Evolutionary conservation across 2,329 filamentous ascomycete genomes (phyloP).

Genomic region (Aspergillus sp.): DNA sequence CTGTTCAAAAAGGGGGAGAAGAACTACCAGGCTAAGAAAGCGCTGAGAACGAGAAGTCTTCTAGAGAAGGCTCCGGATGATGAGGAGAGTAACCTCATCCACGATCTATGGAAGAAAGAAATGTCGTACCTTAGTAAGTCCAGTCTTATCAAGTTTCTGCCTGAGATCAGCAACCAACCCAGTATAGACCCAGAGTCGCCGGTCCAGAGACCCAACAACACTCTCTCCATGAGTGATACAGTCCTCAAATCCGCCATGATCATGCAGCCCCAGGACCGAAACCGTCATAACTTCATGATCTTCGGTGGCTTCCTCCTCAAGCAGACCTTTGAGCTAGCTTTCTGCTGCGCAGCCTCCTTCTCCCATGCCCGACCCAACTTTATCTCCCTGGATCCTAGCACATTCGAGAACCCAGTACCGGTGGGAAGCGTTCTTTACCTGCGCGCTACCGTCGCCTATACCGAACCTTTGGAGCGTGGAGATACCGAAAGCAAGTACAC

Average conservation of each 20-base stretch:
- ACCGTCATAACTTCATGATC: slow-evolving; percentile 74
- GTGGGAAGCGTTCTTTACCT: slow-evolving; percentile 73
- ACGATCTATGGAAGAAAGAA: slow-evolving; percentile 71
- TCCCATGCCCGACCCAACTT: slow-evolving; percentile 69
- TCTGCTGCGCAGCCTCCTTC: slow-evolving; percentile 71
- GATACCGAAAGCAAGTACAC: slow-evolving; percentile 53
- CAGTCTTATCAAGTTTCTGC: background rate
- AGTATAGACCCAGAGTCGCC: slow-evolving; percentile 54
- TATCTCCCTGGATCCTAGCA: slow-evolving; percentile 70
- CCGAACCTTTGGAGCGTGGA: slow-evolving; percentile 58
- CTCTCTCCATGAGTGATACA: slow-evolving; percentile 63
- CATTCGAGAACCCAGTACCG: slow-evolving; percentile 72
- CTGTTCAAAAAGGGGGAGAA: slow-evolving; percentile 64
- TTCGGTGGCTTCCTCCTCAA: slow-evolving; percentile 75
- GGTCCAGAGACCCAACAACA: slow-evolving; percentile 56
- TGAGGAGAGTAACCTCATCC: slow-evolving; percentile 69
- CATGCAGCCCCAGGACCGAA: slow-evolving; percentile 73
- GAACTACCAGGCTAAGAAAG: slow-evolving; percentile 67
- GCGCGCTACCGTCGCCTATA: slow-evolving; percentile 71
- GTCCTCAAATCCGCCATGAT: slow-evolving; percentile 66
- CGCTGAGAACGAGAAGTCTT: slow-evolving; percentile 59
- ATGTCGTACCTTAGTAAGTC: slow-evolving; percentile 59
- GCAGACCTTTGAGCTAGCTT: slow-evolving; percentile 73
- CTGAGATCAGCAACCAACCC: slow-evolving; percentile 1
- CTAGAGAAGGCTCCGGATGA: slow-evolving; percentile 68